Evolutionary conservation across 305 asterid species (phyloP), one percentile per base, ranked within the genome.

Genomic region (Petunia hybrid): DNA sequence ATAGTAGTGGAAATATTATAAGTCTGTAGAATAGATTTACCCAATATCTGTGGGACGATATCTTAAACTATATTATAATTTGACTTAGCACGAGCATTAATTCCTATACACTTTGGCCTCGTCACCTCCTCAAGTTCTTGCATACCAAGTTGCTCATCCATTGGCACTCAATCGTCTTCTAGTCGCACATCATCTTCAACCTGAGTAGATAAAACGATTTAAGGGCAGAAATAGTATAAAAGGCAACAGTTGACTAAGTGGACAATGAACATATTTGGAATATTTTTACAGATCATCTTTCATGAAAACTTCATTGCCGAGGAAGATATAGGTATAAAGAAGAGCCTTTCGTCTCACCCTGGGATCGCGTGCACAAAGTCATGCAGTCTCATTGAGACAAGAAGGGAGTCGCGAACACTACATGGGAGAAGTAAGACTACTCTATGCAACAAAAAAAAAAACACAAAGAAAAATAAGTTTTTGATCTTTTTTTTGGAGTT

Each of bases 81-180:
- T 22, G 22, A 22, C 22, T 22, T 22, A 22, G 69, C 13, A 79
- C 8, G 16, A 77, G 38, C 88, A 22, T 22, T 22, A 22, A 22
- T 22, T 22, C 22, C 22, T 22, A 22, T 22, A 22, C 22, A 22
- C 22, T 94, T 94, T 82, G 80, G 83, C 63, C 94, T 93, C 82
- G 93, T 78, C 67, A 91, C 89, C 83, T 93, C 97, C 86, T 91
- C 97, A 64, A 92, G 90, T 90, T 92, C 92, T 63, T 83, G 89
- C 1, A 87, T 75, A 79, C 87, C 85, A 73, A 91, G 87, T 87
- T 88, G 92, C 74, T 95, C 99, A 73, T 93, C 97, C 91, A 92
- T 83, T 64, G 99, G 98, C 79, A 91, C 87, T 97, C 97, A 93
- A 83, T 93, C 98, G 86, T 95, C 99, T 86, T 95, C 98, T 63